Percentiles rank a stretch among this genome's conserved stretches.
Evolutionary conservation across 805 yeast species (phyloP).

Genomic region (Pichia deserticola): DNA sequence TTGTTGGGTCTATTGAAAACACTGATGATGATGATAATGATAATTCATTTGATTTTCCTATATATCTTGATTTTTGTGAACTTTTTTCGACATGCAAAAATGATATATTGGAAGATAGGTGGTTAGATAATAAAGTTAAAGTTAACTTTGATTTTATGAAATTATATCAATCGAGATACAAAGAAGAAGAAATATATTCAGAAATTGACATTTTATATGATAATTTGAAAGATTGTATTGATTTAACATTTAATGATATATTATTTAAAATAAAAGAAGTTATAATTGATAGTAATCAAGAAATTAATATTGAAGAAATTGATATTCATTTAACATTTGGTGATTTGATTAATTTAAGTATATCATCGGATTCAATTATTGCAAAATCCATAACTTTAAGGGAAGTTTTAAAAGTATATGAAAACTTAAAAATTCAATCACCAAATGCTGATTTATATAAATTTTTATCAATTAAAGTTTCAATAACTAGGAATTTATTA

Average conservation of each 20-base stretch:
- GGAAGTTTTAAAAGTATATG: conserved; percentile 18
- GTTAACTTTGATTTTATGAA: conserved; percentile 18
- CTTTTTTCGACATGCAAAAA: background rate
- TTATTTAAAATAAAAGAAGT: conserved; percentile 6
- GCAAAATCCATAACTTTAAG: conserved; percentile 12
- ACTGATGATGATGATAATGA: background rate
- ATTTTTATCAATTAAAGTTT: conserved; percentile 4
- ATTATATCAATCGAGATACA: conserved; percentile 14
- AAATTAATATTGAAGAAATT: background rate
- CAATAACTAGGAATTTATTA: background rate
- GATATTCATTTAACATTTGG: conserved; percentile 13
- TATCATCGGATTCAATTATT: conserved; percentile 21
- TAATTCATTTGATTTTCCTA: conserved; percentile 12
- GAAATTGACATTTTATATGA: conserved; percentile 18
- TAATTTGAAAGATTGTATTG: conserved; percentile 7
- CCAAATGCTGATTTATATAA: conserved; percentile 7
- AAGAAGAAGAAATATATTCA: conserved; percentile 21
- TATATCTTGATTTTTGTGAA: conserved; percentile 24
- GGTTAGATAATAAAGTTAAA: conserved; percentile 1
- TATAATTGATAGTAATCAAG: background rate
- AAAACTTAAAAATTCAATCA: conserved; percentile 13
- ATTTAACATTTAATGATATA: conserved; percentile 9
- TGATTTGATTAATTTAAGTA: conserved; percentile 16
- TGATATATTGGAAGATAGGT: background rate
- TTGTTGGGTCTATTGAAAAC: background rate